These are phyloP conservation scores for Gracilaria gracilis DNA, from an alignment of 23 red algal genomes.

Conservation along the genomic window DNA sequence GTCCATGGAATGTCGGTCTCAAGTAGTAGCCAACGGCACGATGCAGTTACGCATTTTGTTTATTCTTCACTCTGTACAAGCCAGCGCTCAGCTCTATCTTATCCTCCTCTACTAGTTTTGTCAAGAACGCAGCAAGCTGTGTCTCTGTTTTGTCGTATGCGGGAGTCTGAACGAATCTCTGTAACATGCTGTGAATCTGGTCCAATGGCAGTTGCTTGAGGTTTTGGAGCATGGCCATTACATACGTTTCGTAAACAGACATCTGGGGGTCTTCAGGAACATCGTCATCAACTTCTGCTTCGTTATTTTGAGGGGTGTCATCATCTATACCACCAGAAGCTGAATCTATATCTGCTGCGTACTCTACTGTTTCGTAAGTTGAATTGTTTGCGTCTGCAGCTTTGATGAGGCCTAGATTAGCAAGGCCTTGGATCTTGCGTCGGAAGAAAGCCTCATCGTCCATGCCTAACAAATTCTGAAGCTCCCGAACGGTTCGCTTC, in stretches of 20 bases:
- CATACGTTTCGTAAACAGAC: constrained; percentile 71
- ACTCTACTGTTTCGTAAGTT: constrained; percentile 63
- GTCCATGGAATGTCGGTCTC: neutral
- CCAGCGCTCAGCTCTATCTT: constrained; percentile 67
- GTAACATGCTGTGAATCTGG: constrained; percentile 72
- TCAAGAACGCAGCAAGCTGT: constrained; percentile 64
- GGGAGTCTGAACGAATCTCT: constrained; percentile 58
- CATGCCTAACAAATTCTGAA: constrained; percentile 25
- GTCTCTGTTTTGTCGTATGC: constrained; percentile 65
- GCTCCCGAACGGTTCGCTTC: constrained; percentile 15
- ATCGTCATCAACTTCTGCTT: constrained; percentile 41
- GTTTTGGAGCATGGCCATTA: constrained; percentile 79
- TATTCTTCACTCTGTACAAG: constrained; percentile 58
- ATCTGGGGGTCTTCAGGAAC: constrained; percentile 45
- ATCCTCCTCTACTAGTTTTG: constrained; percentile 44
- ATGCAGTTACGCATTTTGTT: neutral
- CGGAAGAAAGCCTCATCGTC: constrained; percentile 41
- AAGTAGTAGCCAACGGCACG: no score
- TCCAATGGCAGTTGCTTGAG: constrained; percentile 73
- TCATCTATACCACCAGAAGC: constrained; percentile 48
- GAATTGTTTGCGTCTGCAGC: constrained; percentile 34
- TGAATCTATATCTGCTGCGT: constrained; percentile 36
- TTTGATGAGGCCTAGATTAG: constrained; percentile 38
- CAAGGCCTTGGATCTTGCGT: constrained; percentile 42
- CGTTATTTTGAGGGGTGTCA: constrained; percentile 12